Base-by-base conservation (phyloP, 148 eudicot species). In the Vaccinium vitisidaea region DNA sequence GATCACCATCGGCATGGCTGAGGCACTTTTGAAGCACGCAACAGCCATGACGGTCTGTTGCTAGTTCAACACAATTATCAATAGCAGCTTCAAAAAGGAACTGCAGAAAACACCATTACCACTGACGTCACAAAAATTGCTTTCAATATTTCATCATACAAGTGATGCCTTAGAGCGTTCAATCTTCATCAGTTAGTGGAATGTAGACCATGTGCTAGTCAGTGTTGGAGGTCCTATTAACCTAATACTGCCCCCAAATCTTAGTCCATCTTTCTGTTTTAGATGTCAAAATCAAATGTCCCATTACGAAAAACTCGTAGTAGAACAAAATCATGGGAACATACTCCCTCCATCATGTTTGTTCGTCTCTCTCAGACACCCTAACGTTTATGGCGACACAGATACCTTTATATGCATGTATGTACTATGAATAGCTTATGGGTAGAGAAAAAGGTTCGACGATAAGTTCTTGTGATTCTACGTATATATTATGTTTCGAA, bases 11-110 rank as follows among this genome's bases (percentile, higher is more conserved):
- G 53, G 84, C 81, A 80, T 86, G 88, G 82, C 84, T 81, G 77
- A 88, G 85, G 83, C 90, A 88, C 80, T 88, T 88, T 54, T 88
- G 90, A 48, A 88, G 86, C 73, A 88, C 90, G 43, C 90, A 88
- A 83, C 90, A 88, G 3, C 90, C 90, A 25, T 86, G 88, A 30
- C 88, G 86, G 75, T 88, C 90, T 80, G 90, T 88, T 83, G 90
- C 90, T 13, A 88, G 87, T 85, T 88, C 90, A 58, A 88, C 79
- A 86, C 86, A 88, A 67, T 84, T 88, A 69, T 79, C 48, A 65
- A 83, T 85, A 19, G 86, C 88, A 85, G 90, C 90, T 85, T 86
- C 90, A 78, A 83, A 88, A 61, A 88, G 84, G 84, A 88, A 88
- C 90, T 88, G 88, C 85, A 83, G 55, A 81, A 67, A 46, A 65